Percentiles rank a stretch among this genome's conserved stretches.
Conservation (phyloP, 805 yeast species). For the Wickerhamiella sergipiensis region DNA sequence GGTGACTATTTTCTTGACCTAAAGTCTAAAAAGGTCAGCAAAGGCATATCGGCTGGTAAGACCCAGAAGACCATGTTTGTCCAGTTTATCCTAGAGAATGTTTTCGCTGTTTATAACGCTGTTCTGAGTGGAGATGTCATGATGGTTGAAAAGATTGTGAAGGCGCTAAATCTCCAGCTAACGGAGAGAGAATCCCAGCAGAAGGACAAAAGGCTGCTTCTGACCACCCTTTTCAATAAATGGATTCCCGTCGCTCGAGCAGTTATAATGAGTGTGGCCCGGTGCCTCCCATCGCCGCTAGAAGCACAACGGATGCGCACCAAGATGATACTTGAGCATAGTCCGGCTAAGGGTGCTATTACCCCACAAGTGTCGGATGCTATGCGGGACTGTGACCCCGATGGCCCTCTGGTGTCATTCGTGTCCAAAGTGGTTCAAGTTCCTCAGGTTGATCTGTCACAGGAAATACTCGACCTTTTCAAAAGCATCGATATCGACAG, state of each 20-base stretch:
- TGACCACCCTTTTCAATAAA: slow-evolving; percentile 64
- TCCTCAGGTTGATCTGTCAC: slow-evolving; percentile 69
- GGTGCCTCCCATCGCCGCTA: slow-evolving; percentile 71
- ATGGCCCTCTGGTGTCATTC: slow-evolving; percentile 58
- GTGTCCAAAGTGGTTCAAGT: slow-evolving; percentile 82
- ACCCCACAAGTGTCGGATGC: slow-evolving; percentile 35
- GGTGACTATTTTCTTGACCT: slow-evolving; percentile 87
- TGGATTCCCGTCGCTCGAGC: slow-evolving; percentile 93
- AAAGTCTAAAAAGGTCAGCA: slow-evolving; percentile 71
- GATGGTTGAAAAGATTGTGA: slow-evolving; percentile 59
- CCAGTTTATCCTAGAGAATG: slow-evolving; percentile 69
- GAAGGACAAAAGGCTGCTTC: slow-evolving; percentile 53
- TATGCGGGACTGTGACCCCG: slow-evolving; percentile 53
- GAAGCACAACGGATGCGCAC: slow-evolving; percentile 62
- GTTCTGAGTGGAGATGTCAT: slow-evolving; percentile 53
- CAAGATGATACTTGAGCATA: slow-evolving; percentile 47
- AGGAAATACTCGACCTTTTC: slow-evolving; percentile 20
- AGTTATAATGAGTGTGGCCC: slow-evolving; percentile 69
- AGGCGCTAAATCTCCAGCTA: slow-evolving; percentile 53
- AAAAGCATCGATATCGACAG: no score
- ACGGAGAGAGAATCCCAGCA: slow-evolving; percentile 65
- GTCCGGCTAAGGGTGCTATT: slow-evolving; percentile 38
- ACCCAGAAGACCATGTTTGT: slow-evolving; percentile 79
- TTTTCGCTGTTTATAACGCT: slow-evolving; percentile 81
- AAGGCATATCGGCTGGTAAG: slow-evolving; percentile 28